These are phyloP conservation scores for Andrographis paniculata DNA, from an alignment of 305 asterid genomes.

Conservation along the genomic window DNA sequence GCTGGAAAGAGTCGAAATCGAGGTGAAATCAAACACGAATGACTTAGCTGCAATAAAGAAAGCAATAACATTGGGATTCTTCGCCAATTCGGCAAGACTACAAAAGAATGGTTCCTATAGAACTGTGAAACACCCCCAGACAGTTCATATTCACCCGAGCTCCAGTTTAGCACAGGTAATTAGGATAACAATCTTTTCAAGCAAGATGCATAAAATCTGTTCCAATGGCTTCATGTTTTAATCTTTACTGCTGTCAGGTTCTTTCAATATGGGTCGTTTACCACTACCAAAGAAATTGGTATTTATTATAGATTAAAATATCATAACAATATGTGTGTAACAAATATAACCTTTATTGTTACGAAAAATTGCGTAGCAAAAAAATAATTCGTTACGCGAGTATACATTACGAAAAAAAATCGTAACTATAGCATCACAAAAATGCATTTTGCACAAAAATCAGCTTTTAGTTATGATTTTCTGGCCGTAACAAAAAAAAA, in stretches of 20 bases:
- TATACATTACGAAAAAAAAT: no score
- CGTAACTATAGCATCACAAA: no score
- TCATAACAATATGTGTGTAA: no score
- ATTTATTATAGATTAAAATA: no score
- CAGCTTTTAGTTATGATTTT: no score
- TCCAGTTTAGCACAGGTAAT: slow-evolving; percentile 67
- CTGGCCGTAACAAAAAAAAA: no score
- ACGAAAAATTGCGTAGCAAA: no score
- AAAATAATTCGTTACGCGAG: no score
- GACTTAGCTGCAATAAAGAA: slow-evolving; percentile 72
- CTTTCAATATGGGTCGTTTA: slow-evolving; percentile 89
- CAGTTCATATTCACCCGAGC: slow-evolving; percentile 87
- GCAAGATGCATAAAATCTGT: not conserved
- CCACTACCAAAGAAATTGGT: no score
- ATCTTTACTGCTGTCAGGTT: slow-evolving; percentile 25
- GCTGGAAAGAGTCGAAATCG: slow-evolving; percentile 89
- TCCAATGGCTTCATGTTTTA: not conserved
- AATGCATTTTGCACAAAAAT: no score
- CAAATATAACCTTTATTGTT: no score
- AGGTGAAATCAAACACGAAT: slow-evolving; percentile 42
- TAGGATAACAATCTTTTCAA: not conserved
- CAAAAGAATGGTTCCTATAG: slow-evolving; percentile 78
- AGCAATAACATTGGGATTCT: slow-evolving; percentile 71
- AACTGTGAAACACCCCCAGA: slow-evolving; percentile 76
- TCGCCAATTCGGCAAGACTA: slow-evolving; percentile 74